Evolutionary conservation across 2,329 filamentous ascomycete species (phyloP).

Genomic region (Cytospora piceicola): DNA sequence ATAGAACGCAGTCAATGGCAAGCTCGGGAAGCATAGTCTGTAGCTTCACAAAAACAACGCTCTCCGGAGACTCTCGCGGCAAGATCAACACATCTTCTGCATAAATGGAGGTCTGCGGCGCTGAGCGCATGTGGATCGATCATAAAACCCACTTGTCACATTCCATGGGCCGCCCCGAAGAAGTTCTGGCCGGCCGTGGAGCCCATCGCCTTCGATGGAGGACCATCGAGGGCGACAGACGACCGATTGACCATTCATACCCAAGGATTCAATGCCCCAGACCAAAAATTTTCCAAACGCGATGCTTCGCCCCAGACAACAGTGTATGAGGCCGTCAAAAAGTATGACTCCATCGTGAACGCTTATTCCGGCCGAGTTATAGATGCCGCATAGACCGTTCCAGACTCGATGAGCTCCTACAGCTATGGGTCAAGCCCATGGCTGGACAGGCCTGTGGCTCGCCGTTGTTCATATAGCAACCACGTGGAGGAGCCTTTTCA

Average conservation of each 20-base stretch:
- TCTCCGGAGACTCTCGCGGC: background rate
- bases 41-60: background rate
- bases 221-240: conserved; percentile 4
- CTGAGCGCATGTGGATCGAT: conserved; percentile 1
- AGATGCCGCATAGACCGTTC: background rate
- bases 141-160: conserved; percentile 1
- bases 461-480: background rate
- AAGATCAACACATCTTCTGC: background rate
- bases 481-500: background rate
- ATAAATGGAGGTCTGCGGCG: background rate
- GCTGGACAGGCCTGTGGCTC: conserved; percentile 2
- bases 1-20: background rate
- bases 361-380: background rate
- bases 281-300: background rate
- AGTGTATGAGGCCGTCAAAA: background rate
- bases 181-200: conserved; percentile 7
- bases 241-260: background rate
- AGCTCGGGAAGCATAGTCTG: background rate
- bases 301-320: background rate
- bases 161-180: conserved; percentile 2
- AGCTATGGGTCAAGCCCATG: background rate
- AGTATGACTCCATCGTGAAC: background rate
- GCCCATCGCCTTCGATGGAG: background rate
- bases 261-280: background rate
- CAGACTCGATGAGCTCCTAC: background rate